These are phyloP conservation scores for Ascochyta viciae-villosae DNA, from an alignment of 2,329 filamentous ascomycete genomes.

Conservation along the genomic window DNA sequence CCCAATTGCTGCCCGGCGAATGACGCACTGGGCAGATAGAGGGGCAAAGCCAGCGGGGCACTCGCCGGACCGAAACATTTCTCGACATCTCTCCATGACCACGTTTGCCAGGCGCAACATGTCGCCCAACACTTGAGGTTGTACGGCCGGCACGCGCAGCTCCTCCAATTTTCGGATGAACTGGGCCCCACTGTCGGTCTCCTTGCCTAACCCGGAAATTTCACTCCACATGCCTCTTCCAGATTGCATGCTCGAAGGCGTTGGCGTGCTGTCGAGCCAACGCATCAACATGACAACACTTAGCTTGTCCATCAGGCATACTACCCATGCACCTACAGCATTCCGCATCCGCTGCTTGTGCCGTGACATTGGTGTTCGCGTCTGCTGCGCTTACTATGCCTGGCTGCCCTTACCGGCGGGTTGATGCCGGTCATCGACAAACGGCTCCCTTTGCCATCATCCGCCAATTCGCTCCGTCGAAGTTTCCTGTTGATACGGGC, in stretches of 20 bases:
- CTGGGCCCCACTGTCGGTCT: slow-evolving; percentile 32
- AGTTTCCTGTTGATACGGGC: slow-evolving; percentile 42
- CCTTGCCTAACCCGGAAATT: slow-evolving; percentile 36
- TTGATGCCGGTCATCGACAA: slow-evolving; percentile 36
- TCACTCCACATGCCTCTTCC: slow-evolving; percentile 44
- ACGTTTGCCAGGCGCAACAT: slow-evolving; percentile 21
- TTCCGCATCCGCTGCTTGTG: slow-evolving; percentile 47
- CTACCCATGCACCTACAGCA: slow-evolving; percentile 50
- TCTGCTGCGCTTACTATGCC: slow-evolving; percentile 49
- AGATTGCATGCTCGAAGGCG: slow-evolving; percentile 50
- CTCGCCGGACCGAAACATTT: slow-evolving; percentile 36
- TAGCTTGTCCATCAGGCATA: slow-evolving; percentile 49
- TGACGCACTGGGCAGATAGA: slow-evolving; percentile 39
- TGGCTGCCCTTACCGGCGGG: slow-evolving; percentile 46
- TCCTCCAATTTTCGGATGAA: slow-evolving; percentile 19
- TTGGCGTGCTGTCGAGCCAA: slow-evolving; percentile 51
- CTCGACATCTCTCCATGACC: slow-evolving; percentile 34
- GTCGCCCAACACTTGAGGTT: slow-evolving; percentile 23
- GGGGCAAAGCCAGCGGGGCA: slow-evolving; percentile 35
- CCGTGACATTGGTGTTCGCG: slow-evolving; percentile 37
- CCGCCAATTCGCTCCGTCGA: slow-evolving; percentile 41
- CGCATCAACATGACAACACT: slow-evolving; percentile 53
- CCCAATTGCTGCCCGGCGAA: slow-evolving; percentile 28
- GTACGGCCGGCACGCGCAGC: slow-evolving; percentile 22
- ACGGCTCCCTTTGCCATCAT: slow-evolving; percentile 39